These are phyloP conservation scores for Acrodontium crateriforme DNA, from an alignment of 2,329 filamentous ascomycete genomes.

Conservation along the genomic window DNA sequence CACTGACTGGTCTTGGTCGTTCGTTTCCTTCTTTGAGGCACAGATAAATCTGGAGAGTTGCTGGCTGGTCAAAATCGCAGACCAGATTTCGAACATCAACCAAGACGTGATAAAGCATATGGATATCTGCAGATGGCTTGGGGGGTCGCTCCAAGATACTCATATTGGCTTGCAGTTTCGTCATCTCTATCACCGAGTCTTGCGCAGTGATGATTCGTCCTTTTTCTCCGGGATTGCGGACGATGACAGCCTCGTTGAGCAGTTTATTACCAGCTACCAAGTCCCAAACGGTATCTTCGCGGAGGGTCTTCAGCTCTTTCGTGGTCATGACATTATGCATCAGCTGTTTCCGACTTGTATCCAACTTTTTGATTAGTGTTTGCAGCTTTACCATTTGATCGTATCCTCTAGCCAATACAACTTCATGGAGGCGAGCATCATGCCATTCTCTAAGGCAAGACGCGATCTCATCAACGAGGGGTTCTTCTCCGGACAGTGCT, in stretches of 20 bases:
- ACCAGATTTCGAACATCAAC: conserved; percentile 74
- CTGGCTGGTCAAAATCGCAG: conserved; percentile 60
- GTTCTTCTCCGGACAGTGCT: conserved; percentile 75
- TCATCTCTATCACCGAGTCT: conserved; percentile 84
- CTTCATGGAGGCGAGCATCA: conserved; percentile 86
- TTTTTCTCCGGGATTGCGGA: conserved; percentile 70
- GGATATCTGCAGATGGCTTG: conserved; percentile 49
- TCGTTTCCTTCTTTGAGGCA: conserved; percentile 56
- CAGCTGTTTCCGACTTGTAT: conserved; percentile 74
- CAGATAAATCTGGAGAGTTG: conserved; percentile 63
- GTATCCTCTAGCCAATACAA: conserved; percentile 75
- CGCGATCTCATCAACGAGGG: conserved; percentile 91
- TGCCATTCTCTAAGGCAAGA: conserved; percentile 97
- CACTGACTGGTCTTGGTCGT: conserved; percentile 56
- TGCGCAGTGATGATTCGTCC: conserved; percentile 81
- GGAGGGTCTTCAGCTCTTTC: conserved; percentile 64
- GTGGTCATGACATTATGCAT: conserved; percentile 86
- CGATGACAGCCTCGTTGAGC: conserved; percentile 84
- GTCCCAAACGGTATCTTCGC: conserved; percentile 91
- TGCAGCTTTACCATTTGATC: conserved; percentile 67
- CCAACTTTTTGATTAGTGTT: conserved; percentile 65
- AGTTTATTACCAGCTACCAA: conserved; percentile 89
- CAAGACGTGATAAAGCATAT: conserved; percentile 66
- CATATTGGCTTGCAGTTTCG: conserved; percentile 89
- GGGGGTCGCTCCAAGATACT: conserved; percentile 80